Evolutionary conservation across 345 rosid species (phyloP), one percentile per base, ranked within the genome.

Genomic region (Moricandia moricandioides): DNA sequence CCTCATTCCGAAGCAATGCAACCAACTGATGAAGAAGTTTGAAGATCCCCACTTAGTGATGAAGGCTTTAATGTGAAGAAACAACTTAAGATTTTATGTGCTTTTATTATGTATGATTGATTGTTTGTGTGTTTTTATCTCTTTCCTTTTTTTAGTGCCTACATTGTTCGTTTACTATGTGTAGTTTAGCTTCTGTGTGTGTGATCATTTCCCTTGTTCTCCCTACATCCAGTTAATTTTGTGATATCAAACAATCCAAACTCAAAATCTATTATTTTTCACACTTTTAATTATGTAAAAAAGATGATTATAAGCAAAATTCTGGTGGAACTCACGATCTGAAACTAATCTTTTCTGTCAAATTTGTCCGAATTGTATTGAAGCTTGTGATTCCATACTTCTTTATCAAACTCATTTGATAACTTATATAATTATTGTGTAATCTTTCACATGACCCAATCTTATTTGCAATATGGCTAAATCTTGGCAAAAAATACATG

Each of bases 1-100:
- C 86, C 39, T 89, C 91, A 61, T 89, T 86, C 88, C 68, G 88
- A 72, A 87, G 91, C 86, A 82, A 79, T 40, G 79, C 87, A 11
- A 65, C 88, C 82, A 89, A 87, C 74, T 30, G 60, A 70, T 31
- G 2, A 14, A 67, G 13, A n/a, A 0, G 54, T 43, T 17, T 8
- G 43, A 49, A 16, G 51, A 8, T 51, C 24, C n/a, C 60, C 45
- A 51, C 30, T 51, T 51, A 17, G 26, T 33, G 6, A 60, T 60
- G 11, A 60, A 31, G 11, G 69, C 30, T 49, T 59, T 7, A 64
- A 43, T 70, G 45, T 75, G 66, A 66, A 78, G 54, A 71, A 71
- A 59, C 57, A 59, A n/a, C 47, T 66, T 72, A 37, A 66, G 30
- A 60, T 62, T 62, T 45, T 21, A 65, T 45, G 17, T 49, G 65